phyloP scores from a whole-genome alignment of 1,284 basidiomycete genomes.

The Ustanciosporium gigantosporum region DNA sequence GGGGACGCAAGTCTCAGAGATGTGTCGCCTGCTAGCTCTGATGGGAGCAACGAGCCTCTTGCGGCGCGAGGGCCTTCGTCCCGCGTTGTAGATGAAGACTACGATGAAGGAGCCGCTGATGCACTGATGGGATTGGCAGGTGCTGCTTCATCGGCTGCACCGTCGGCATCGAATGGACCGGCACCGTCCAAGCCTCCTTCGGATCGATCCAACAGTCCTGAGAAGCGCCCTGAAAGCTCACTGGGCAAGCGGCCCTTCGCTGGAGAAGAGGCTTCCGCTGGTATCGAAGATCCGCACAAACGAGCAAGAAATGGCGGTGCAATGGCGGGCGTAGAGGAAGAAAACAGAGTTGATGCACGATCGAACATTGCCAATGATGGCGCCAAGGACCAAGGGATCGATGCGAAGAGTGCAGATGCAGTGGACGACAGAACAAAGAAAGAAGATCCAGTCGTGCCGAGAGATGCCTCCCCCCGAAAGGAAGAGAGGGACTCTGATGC shows the following conservation, averaged over 20 bases:
- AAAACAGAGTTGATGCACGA: too few relatives aligned
- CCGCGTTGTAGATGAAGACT: slow-evolving; percentile 55
- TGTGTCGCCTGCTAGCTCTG: slow-evolving; percentile 37
- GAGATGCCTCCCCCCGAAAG: neutral
- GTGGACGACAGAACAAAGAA: too few relatives aligned
- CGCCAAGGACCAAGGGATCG: too few relatives aligned
- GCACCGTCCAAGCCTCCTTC: neutral
- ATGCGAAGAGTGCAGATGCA: too few relatives aligned
- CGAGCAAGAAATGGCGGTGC: slow-evolving; percentile 22
- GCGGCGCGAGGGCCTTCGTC: slow-evolving; percentile 29
- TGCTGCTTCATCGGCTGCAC: slow-evolving; percentile 41
- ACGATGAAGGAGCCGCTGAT: slow-evolving; percentile 58
- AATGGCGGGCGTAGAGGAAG: slow-evolving; percentile 6
- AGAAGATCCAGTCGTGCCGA: too few relatives aligned
- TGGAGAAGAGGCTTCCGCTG: slow-evolving; percentile 10
- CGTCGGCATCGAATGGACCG: slow-evolving; percentile 4
- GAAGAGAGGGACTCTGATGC: neutral
- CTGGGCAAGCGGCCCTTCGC: slow-evolving; percentile 37
- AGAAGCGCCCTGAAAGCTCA: slow-evolving; percentile 32
- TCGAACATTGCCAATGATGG: too few relatives aligned
- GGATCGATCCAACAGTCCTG: slow-evolving; percentile 16
- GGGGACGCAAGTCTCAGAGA: slow-evolving; percentile 13
- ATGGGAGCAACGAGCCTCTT: slow-evolving; percentile 45
- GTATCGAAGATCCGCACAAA: slow-evolving; percentile 25
- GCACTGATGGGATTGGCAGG: slow-evolving; percentile 59